These are phyloP conservation scores for Mortierella polycephala DNA, from an alignment of 371 early-diverging fungal genomes.

Conservation along the genomic window DNA sequence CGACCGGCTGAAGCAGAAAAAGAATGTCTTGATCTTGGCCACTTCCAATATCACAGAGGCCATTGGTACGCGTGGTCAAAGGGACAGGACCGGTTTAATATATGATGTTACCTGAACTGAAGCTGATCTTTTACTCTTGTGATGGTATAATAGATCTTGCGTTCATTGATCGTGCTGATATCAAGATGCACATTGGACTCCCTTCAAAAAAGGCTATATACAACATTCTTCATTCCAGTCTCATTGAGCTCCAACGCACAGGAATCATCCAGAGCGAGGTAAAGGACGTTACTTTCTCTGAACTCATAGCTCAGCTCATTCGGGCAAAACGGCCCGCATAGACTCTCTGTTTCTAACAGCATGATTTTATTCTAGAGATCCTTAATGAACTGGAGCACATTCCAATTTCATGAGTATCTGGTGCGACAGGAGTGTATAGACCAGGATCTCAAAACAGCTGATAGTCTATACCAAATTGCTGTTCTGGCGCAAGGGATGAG, in stretches of 20 bases:
- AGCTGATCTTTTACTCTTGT: not conserved
- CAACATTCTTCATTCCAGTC: constrained; percentile 59
- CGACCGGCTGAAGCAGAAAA: constrained; percentile 62
- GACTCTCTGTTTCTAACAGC: constrained; percentile 83
- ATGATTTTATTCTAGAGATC: constrained; percentile 34
- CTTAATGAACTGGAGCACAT: not conserved
- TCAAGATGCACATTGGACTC: constrained; percentile 60
- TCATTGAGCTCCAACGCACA: constrained; percentile 60
- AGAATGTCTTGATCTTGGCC: constrained; percentile 68
- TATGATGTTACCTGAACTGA: no score
- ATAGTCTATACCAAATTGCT: constrained; percentile 31
- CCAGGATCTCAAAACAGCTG: no score
- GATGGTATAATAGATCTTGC: constrained; percentile 55
- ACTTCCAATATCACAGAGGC: constrained; percentile 76
- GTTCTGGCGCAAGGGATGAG: constrained; percentile 46
- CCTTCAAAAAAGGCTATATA: constrained; percentile 65
- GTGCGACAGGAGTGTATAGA: no score
- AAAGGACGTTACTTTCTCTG: no score
- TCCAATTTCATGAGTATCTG: not conserved
- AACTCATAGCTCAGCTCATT: no score
- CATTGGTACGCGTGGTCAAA: constrained; percentile 55
- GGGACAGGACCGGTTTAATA: no score
- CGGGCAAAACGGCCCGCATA: no score
- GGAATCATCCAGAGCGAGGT: constrained; percentile 69
- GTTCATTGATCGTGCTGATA: constrained; percentile 66